Evolutionary conservation across 768 basidiomycete species (phyloP), one percentile per base, ranked within the genome.

Genomic region (Tulasnella sp.): DNA sequence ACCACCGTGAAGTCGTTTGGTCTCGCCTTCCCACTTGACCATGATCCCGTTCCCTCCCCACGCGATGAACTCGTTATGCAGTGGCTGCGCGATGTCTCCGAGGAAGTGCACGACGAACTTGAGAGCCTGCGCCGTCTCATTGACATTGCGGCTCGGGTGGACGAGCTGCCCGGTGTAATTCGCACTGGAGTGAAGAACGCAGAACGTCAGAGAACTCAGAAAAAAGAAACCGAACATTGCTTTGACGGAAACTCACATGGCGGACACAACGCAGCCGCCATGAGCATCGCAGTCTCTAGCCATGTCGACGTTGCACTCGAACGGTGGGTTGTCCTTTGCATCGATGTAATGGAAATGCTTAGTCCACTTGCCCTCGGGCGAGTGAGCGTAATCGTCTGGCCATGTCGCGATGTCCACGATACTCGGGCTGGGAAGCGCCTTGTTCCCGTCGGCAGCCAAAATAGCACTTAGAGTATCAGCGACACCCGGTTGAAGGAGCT

Each of bases 31-130:
- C 52, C 66, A 73, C 26, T 39, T 40, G 14, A 63, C 36, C 32
- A 5, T 40, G 52, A 69, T 62, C 6, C n/a, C 47, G 36, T 73
- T 73, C 36, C 73, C 73, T 12, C 73, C 73, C 5, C 19, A 11
- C 26, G 5, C 34, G 12, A 29, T 7, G 32, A 3, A 22, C 36
- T 72, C 73, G 52, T 22, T 41, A 29, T 73, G 73, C 8, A 70
- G 59, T 3, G 73, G 73, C 62, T 73, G 73, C 2, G 66, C 59
- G 29, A 72, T 40, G 40, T 73, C 73, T 1, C 44, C 73, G 44
- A 73, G 22, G 44, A 73, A 71, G 62, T 73, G 73, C 29, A 73
- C 62, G n/a, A 73, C 14, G 40, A 62, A 73, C 32, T 65, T 72
- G 64, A 72, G 71, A 37, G 71, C 65, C 34, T 65, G 72, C 4